These are phyloP conservation scores for Neofusicoccum umdonicola DNA, from an alignment of 2,329 filamentous ascomycete species.

Conservation along the genomic window DNA sequence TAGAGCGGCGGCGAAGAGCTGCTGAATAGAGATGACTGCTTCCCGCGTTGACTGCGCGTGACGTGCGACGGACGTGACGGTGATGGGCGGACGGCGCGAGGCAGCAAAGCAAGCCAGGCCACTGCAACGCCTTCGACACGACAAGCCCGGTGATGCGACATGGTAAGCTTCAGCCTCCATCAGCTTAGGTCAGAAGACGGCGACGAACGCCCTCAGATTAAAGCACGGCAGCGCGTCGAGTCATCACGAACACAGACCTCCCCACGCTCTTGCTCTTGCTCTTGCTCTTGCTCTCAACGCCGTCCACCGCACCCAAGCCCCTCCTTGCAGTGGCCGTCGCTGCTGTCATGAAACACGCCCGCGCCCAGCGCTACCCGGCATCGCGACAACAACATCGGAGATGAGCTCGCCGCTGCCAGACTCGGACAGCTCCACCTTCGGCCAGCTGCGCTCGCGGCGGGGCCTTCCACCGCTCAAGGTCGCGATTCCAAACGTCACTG, in stretches of 20 bases:
- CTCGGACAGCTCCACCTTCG: not conserved
- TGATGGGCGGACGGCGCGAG: not conserved
- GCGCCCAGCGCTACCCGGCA: not conserved
- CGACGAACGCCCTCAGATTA: not conserved
- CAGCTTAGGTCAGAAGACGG: slow-evolving; percentile 12
- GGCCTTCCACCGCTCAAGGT: slow-evolving; percentile 3
- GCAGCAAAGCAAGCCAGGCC: not conserved
- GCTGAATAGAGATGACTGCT: too few species aligned
- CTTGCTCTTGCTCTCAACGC: not conserved
- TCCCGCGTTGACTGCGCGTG: too few species aligned
- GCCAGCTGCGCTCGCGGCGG: not conserved
- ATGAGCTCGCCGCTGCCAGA: not conserved
- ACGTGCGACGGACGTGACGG: too few species aligned
- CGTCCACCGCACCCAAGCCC: not conserved
- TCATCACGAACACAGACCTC: not conserved
- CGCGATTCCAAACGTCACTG: not conserved
- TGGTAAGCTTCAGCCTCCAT: slow-evolving; percentile 11
- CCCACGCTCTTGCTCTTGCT: not conserved
- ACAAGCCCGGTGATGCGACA: not conserved
- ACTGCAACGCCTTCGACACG: not conserved
- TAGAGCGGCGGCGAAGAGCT: too few species aligned
- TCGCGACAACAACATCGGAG: not conserved
- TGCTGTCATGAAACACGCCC: slow-evolving; percentile 1
- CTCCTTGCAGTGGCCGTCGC: not conserved
- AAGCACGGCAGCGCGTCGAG: not conserved